Evolutionary conservation across 345 rosid genomes (phyloP).

Genomic region (Jatropha curcas): DNA sequence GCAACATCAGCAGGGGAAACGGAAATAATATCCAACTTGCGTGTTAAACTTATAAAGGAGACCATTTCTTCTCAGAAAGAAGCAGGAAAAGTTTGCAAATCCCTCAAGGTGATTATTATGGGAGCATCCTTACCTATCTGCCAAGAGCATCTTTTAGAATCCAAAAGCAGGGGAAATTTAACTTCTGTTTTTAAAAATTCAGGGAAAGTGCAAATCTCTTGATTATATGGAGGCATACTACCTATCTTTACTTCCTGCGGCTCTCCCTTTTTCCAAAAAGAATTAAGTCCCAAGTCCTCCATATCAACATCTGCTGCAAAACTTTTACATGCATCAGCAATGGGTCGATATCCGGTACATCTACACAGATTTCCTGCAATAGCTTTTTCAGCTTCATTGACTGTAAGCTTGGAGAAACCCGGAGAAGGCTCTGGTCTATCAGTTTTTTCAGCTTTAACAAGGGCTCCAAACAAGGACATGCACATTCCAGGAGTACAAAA

Average conservation of each 20-base stretch:
- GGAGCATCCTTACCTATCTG: constrained; percentile 75
- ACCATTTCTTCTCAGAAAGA: no score
- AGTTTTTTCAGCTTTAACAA: constrained; percentile 60
- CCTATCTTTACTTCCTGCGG: constrained; percentile 42
- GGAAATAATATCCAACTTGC: no score
- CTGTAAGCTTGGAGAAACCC: constrained; percentile 68
- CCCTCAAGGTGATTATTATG: no score
- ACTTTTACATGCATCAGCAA: constrained; percentile 88
- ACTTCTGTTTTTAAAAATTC: constrained; percentile 60
- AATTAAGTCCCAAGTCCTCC: constrained; percentile 82
- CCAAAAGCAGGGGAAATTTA: constrained; percentile 33
- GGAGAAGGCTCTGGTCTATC: constrained; percentile 39
- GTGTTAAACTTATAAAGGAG: no score
- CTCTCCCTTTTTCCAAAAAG: constrained; percentile 74
- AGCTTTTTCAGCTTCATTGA: constrained; percentile 74
- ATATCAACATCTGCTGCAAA: constrained; percentile 80
- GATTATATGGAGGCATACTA: constrained; percentile 48
- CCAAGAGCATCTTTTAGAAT: constrained; percentile 31
- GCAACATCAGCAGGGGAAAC: no score
- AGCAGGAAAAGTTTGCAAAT: no score
- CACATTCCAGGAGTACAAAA: constrained; percentile 97
- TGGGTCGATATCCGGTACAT: constrained; percentile 92
- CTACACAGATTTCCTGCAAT: constrained; percentile 81
- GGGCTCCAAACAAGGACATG: constrained; percentile 71
- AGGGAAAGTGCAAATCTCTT: constrained; percentile 48